These are phyloP conservation scores for Amanita rimosa DNA, from an alignment of 768 basidiomycete species.

Conservation along the genomic window DNA sequence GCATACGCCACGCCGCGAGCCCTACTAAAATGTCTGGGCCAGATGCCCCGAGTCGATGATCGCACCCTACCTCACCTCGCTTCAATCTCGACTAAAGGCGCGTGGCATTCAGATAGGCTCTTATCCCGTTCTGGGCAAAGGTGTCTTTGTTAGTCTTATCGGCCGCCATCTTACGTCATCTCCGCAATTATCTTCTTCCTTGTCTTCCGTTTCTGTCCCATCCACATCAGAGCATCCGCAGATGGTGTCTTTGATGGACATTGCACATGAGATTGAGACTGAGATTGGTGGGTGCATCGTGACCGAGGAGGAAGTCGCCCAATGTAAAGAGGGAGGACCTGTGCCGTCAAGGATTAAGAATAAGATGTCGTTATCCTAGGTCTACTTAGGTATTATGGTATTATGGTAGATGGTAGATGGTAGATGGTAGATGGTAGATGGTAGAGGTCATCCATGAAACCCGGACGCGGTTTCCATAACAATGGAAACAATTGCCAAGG, in stretches of 20 bases:
- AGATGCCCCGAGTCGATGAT: conserved; percentile 72
- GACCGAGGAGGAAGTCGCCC: conserved; percentile 54
- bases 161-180: conserved; percentile 23
- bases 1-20: background rate
- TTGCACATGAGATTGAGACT: conserved; percentile 53
- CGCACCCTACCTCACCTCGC: conserved; percentile 72
- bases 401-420: no score
- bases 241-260: conserved; percentile 35
- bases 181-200: background rate
- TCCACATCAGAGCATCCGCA: no score
- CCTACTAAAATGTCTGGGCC: background rate
- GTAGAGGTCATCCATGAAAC: no score
- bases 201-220: conserved; percentile 1
- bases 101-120: conserved; percentile 80
- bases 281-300: conserved; percentile 47
- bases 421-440: no score
- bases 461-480: no score
- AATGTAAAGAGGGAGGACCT: conserved; percentile 28
- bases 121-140: conserved; percentile 52
- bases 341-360: conserved; percentile 9
- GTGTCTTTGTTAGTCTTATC: conserved; percentile 66
- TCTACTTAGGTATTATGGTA: no score
- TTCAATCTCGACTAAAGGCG: conserved; percentile 60
- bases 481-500: no score
- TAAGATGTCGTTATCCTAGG: no score